Base-by-base conservation (phyloP, 129 eudicot species). In the Pulicaria dysenterica region DNA sequence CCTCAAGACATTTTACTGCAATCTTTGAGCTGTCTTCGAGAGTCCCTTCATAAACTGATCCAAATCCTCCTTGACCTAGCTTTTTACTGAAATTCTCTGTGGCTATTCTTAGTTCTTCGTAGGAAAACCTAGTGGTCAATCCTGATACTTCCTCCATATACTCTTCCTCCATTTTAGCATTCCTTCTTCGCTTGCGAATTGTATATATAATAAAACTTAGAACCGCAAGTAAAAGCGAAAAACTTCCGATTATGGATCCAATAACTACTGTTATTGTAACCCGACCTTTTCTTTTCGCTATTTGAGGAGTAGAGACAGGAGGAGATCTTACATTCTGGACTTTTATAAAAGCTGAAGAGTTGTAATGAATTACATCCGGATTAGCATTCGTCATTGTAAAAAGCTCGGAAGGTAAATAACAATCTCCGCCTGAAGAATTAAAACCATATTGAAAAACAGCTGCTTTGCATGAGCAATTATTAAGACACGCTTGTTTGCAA, bases 21-120 rank as follows among this genome's bases (percentile, higher is more conserved):
- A 85, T 8, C 17, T 46, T 53, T 0, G 80, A 70, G 47, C 74
- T 82, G 55, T 78, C 84, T 39, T 67, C 50, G 0, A 85, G 47
- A 7, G 16, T 56, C 37, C 86, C 86, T 67, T 72, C 46, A 9
- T 74, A 86, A 50, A 83, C 88, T 2, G 84, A 80, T 15, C 88
- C 88, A 60, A 70, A 86, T 66, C 88, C 85, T 67, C 86, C 88
- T 50, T 80, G 66, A 3, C 86, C 88, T 31, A 86, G 82, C 73
- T 77, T 83, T 43, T 73, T 73, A 42, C 58, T 56, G 50, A 86
- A 86, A 66, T 83, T 70, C 1, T 77, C 60, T 2, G 84, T 83
- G 31, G 85, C 82, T 7, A 15, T 53, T 67, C 34, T 75, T 11
- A 86, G 43, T 6, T 77, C 85, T 58, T 65, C 71, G 34, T 45